Evolutionary conservation across 2,329 filamentous ascomycete genomes (phyloP), one percentile per base, ranked within the genome.

Genomic region (Fusarium domesticum): DNA sequence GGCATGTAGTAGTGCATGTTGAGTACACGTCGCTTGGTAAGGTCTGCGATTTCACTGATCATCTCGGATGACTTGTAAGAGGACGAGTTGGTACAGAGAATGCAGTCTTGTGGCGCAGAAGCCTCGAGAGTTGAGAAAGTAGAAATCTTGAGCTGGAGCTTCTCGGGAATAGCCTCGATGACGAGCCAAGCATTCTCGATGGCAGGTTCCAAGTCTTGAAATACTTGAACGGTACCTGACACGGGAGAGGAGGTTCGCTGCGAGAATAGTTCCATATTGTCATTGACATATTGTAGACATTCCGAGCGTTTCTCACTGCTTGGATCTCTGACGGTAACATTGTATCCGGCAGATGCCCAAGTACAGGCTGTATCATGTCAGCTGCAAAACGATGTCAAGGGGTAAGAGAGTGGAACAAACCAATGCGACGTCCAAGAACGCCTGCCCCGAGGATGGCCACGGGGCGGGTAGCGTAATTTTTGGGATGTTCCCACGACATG

Each of bases 1-100:
- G 74, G 74, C 73, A 77, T 77, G 43, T 70, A 70, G 53, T 62
- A 80, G 42, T 80, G 76, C 46, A 71, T 74, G 48, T 80, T 79
- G 30, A 76, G 55, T 2, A 76, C 61, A 0, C 71, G 58, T 3
- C 37, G 37, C 44, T 67, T 72, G 0, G 66, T 66, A 1, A 56
- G 57, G 0, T 66, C 63, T 0, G 58, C 50, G 2, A 78, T 60
- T 17, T 71, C 68, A 2, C 57, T 64, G 0, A 79, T 48, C 68
- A 80, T 73, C 42, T 76, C 67, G 0, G 67, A 63, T 0, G 72
- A 72, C 53, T 74, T 76, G 64, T 72, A 79, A 0, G 74, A 78
- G 0, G 73, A 77, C 0, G 71, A 75, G 40, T 80, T 80, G 12
- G 68, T 72, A 0, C 67, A 70, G 0, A 81, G 55, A 15, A 81